Evolutionary conservation across 495 filamentous ascomycete species (phyloP), one percentile per base, ranked within the genome.

Genomic region (Aspergillus cristatus): DNA sequence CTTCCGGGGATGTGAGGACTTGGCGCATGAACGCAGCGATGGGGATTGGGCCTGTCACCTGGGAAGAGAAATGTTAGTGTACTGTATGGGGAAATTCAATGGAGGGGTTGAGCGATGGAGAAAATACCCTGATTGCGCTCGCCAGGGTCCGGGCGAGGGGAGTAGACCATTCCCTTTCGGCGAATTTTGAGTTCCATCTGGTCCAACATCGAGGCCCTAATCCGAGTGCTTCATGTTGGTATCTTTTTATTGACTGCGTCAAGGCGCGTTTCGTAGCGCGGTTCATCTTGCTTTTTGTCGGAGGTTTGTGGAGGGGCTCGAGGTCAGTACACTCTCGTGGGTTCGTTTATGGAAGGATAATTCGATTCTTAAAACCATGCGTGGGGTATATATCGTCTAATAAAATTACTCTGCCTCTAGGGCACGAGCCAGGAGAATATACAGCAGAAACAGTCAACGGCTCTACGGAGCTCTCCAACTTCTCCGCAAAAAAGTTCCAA

Each of bases 11-110:
- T 11, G 89, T 96, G 46, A 98, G 79, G 57, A 90, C 95, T 79
- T 96, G 91, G 53, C 91, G 88, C 91, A 98, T 98, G 60, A 87
- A 98, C 26, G 84, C 75, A 16, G 91, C 89, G 37, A 98, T 76
- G 3, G 91, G 82, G 28, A 96, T 79, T 4, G 91, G 91, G 2
- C 91, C 91, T 12, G 90, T 96, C 20, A 63, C 62, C 57, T 67
- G 32, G 17, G 33, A 22, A 26, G 7, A 73, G 28, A 30, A 11
- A 30, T 84, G 39, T 31, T 25, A 24, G 40, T 1, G 13, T 10
- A 35, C 12, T 35, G 43, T 18, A 39, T 32, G 14, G 3, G 3
- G 12, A 18, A 28, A n/a, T 40, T 6, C 34, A 24, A 26, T 33
- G 18, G 34, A 22, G 13, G 40, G 16, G 2, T 34, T 8, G 4